phyloP scores from a whole-genome alignment of 805 yeast species.

The Teunomyces stri region DNA sequence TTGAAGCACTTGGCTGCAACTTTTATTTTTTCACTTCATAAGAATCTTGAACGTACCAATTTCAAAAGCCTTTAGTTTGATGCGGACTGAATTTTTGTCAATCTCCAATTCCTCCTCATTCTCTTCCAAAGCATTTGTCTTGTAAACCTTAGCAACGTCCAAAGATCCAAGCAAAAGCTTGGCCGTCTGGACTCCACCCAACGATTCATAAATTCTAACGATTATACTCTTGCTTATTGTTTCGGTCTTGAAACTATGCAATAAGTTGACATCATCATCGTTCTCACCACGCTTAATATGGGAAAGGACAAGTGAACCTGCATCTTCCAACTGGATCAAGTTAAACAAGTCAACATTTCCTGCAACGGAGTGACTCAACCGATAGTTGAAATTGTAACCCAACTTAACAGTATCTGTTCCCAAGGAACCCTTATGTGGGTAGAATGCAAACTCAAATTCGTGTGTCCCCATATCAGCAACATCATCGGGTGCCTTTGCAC shows the following conservation, averaged over 20 bases:
- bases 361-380: constrained; percentile 20
- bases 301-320: constrained; percentile 62
- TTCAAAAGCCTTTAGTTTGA: constrained; percentile 72
- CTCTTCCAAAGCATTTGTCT: constrained; percentile 59
- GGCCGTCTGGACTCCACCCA: constrained; percentile 75
- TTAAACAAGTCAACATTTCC: constrained; percentile 11
- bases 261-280: constrained; percentile 54
- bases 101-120: constrained; percentile 40
- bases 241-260: constrained; percentile 43
- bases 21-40: constrained; percentile 18
- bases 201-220: constrained; percentile 77
- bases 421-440: constrained; percentile 76
- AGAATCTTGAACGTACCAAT: constrained; percentile 61
- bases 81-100: constrained; percentile 34
- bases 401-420: constrained; percentile 63
- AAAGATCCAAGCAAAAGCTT: constrained; percentile 41
- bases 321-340: constrained; percentile 36
- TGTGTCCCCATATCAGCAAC: constrained; percentile 93
- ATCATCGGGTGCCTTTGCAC: constrained; percentile 94
- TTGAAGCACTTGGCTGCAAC: background rate
- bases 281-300: constrained; percentile 87
- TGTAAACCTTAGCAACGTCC: constrained; percentile 46
- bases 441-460: constrained; percentile 74
- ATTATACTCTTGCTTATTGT: constrained; percentile 50
- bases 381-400: constrained; percentile 78